These are phyloP conservation scores for Solanum virginianum DNA, from an alignment of 257 asterid genomes.

Conservation along the genomic window DNA sequence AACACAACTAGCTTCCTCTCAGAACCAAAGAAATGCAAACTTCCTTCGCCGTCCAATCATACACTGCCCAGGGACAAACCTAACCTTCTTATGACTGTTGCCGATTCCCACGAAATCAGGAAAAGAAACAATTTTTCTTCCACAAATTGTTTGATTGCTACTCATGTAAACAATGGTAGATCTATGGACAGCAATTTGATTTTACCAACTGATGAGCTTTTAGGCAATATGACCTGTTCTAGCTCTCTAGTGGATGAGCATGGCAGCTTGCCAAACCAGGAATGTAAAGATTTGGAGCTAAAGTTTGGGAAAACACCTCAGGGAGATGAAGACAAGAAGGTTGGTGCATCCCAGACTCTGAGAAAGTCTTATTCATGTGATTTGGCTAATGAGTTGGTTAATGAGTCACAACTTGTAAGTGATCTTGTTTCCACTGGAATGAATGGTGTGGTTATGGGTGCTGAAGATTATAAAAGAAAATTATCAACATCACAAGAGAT, in stretches of 20 bases:
- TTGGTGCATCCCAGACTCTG: constrained; percentile 11
- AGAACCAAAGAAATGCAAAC: constrained; percentile 32
- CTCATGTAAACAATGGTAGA: constrained; percentile 6
- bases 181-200: constrained; percentile 5
- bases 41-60: constrained; percentile 27
- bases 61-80: constrained; percentile 22
- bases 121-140: constrained; percentile 11
- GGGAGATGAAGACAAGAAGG: constrained; percentile 5
- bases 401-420: constrained; percentile 20
- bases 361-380: constrained; percentile 23
- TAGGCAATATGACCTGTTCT: constrained; percentile 5
- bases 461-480: constrained; percentile 25
- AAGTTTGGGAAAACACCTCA: constrained; percentile 4
- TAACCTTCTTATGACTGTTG: constrained; percentile 9
- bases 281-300: constrained; percentile 6
- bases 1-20: constrained; percentile 16
- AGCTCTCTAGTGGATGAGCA: constrained; percentile 2
- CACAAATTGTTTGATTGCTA: constrained; percentile 8
- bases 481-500: constrained; percentile 28
- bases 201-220: background rate
- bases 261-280: constrained; percentile 14
- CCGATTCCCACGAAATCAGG: constrained; percentile 10
- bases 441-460: constrained; percentile 5
- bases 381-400: constrained; percentile 6
- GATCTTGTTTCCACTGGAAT: constrained; percentile 13